Base-by-base conservation (phyloP, 305 asterid species). In the Fraxinus paxiana region DNA sequence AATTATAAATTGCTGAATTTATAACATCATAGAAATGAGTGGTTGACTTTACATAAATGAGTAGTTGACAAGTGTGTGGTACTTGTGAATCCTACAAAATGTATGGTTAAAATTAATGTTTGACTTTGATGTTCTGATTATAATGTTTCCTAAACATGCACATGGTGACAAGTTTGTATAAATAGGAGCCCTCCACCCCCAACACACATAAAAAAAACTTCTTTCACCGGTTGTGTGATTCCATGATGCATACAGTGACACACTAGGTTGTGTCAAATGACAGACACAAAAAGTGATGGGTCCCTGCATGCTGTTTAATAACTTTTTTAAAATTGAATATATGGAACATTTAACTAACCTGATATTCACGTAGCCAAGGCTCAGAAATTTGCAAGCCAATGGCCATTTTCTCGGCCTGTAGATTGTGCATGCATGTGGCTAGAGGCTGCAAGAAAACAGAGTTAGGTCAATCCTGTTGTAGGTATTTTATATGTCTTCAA, bases 331-430 rank as follows among this genome's bases (percentile, higher is more conserved):
- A 71, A 54, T 73, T 67, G 18, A 31, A 31, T 0, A 46, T 18
- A 76, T 30, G 71, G 73, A 77, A 35, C 41, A 33, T 18, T 37
- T 71, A 35, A 54, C 78, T 54, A 74, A 95, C 98, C 98, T 95
- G 98, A 88, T 92, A 95, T 88, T 95, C 99, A 1, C 97, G 98
- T 73, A 95, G 76, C 96, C 97, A 95, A 48, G 97, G 92, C 83
- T 95, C 99, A 0, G 92, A 77, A 75, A 95, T 85, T 87, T 92
- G 97, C 87, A 95, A 85, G 84, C 93, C 88, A 63, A 92, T 88
- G 38, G 98, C 98, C 95, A 95, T 86, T 87, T 93, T 95, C 88
- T 85, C 92, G 6, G 72, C 88, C 89, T 95, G 99, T 78, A 93
- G 91, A 85, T 90, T 93, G 91, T 92, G 95, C 97, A 93, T 92